Conservation (phyloP, 2,329 filamentous ascomycete genomes). For the Neofusicoccum ribis region DNA sequence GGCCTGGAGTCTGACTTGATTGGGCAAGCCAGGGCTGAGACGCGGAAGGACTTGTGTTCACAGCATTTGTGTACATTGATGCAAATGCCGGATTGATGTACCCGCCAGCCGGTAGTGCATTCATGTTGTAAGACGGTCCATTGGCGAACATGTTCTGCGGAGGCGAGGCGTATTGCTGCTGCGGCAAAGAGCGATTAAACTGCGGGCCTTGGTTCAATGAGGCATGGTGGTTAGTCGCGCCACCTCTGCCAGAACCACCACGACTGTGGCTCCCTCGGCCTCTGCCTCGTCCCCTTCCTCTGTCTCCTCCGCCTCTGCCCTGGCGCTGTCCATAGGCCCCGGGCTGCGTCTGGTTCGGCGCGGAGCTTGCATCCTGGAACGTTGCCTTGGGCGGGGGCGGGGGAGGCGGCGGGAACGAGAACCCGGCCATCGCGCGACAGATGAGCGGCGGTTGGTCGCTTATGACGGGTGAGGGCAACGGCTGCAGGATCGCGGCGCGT, state of each 20-base stretch:
- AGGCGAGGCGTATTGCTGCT: neutral
- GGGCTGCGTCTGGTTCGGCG: conserved; percentile 30
- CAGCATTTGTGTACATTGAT: neutral
- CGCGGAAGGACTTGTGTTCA: neutral
- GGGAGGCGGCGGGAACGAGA: conserved; percentile 51
- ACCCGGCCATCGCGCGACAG: conserved; percentile 24
- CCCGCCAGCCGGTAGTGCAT: conserved; percentile 7
- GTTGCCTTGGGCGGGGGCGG: conserved; percentile 41
- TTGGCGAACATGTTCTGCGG: neutral
- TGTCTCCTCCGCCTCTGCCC: conserved; percentile 17
- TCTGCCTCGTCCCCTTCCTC: conserved; percentile 31
- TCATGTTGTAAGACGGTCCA: neutral
- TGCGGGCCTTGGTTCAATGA: neutral
- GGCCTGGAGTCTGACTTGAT: neutral
- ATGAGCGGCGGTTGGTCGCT: neutral
- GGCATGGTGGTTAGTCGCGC: neutral
- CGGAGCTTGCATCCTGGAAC: conserved; percentile 28
- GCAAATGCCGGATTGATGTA: conserved; percentile 26
- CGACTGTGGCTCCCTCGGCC: conserved; percentile 27
- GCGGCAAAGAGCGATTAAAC: neutral
- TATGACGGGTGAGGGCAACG: neutral
- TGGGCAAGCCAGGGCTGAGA: conserved; percentile 1
- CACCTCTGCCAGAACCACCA: conserved; percentile 13
- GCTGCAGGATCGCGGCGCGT: neutral
- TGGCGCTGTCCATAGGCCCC: conserved; percentile 8